A percentile compares a stretch with the other conserved stretches of the same genome.
phyloP scores from a whole-genome alignment of 306 rosid species.

The Quercus engelmannii region DNA sequence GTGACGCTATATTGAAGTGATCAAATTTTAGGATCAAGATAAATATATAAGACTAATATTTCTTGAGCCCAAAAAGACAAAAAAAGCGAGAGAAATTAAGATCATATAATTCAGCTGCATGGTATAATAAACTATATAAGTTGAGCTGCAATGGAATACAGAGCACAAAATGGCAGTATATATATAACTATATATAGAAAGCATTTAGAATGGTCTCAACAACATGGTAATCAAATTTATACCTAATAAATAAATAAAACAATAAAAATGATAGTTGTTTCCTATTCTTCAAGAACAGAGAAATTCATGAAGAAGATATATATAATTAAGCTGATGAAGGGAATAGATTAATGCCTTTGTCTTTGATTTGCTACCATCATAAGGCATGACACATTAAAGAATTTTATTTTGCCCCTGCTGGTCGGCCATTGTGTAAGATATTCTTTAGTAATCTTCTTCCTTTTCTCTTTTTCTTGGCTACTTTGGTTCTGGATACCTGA shows the following conservation, averaged over 20 bases:
- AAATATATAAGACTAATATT: too few relatives aligned
- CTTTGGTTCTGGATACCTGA: constrained; percentile 2
- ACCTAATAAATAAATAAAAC: too few relatives aligned
- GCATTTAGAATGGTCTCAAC: background rate
- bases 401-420: constrained; percentile 22
- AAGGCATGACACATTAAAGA: constrained; percentile 5
- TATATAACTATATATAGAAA: background rate
- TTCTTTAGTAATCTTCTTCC: constrained; percentile 20
- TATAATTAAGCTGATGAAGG: background rate
- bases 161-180: background rate
- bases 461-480: constrained; percentile 28
- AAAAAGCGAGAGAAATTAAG: too few relatives aligned
- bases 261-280: too few relatives aligned
- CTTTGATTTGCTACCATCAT: background rate
- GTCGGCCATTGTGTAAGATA: constrained; percentile 6
- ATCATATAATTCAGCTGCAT: too few relatives aligned
- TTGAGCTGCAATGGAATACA: background rate
- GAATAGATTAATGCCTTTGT: background rate
- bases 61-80: too few relatives aligned
- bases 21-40: too few relatives aligned
- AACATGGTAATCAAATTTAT: too few relatives aligned
- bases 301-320: background rate
- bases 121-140: too few relatives aligned
- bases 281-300: background rate
- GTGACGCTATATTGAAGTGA: background rate